Conservation (phyloP, 75 land plant species). For the Pinus albicaulis region DNA sequence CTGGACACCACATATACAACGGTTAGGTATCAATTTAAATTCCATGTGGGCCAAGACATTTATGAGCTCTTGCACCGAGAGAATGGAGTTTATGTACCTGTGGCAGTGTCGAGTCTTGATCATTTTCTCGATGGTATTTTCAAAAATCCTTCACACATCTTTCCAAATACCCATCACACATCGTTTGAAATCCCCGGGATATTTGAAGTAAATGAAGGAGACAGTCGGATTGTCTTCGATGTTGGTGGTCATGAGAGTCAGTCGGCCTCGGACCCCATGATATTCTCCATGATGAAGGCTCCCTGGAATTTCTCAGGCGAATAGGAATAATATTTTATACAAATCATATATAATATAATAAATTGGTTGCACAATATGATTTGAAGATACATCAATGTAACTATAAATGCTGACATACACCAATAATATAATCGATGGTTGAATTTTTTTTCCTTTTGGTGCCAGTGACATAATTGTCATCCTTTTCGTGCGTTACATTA, state of each 20-base stretch:
- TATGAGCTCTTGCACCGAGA: conserved; percentile 9
- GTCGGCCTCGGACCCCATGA: conserved; percentile 66
- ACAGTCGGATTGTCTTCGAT: conserved; percentile 71
- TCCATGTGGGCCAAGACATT: conserved; percentile 18
- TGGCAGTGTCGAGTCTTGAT: conserved; percentile 42
- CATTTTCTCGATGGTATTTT: conserved; percentile 31
- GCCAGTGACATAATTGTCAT: too few relatives aligned
- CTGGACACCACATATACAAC: conserved; percentile 47
- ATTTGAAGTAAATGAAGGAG: conserved; percentile 83
- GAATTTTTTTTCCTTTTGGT: too few relatives aligned
- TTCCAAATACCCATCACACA: conserved; percentile 46
- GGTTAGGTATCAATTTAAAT: conserved; percentile 31
- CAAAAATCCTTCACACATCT: conserved; percentile 76
- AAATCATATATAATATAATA: too few relatives aligned
- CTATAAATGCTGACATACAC: too few relatives aligned
- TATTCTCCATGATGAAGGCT: conserved; percentile 52
- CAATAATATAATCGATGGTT: too few relatives aligned
- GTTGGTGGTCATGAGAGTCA: conserved; percentile 42
- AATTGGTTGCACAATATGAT: too few relatives aligned
- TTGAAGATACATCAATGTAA: too few relatives aligned
- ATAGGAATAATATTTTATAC: too few relatives aligned
- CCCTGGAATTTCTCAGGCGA: not conserved
- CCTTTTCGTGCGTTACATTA: too few relatives aligned
- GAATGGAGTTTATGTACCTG: conserved; percentile 15
- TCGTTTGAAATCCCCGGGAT: conserved; percentile 50